phyloP scores from a whole-genome alignment of 768 basidiomycete species.

The Mycena vulgaris region DNA sequence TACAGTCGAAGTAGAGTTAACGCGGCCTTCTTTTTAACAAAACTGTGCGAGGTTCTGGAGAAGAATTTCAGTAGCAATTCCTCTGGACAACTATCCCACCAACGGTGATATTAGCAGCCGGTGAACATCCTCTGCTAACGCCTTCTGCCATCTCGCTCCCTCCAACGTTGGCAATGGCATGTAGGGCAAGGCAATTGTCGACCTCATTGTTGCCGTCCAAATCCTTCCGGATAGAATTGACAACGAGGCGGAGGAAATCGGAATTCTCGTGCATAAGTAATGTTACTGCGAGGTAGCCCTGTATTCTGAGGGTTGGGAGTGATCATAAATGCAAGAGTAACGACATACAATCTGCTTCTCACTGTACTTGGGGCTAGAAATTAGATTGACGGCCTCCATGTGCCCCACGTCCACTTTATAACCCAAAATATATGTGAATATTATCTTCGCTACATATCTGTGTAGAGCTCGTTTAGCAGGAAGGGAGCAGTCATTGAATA shows the following conservation, averaged over 20 bases:
- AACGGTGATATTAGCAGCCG: slow-evolving; percentile 95
- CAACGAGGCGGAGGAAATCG: slow-evolving; percentile 94
- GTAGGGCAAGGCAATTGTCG: slow-evolving; percentile 95
- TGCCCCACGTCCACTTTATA: slow-evolving; percentile 99
- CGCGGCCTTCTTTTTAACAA: slow-evolving; percentile 99
- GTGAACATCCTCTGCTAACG: slow-evolving; percentile 94
- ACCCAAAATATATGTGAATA: slow-evolving; percentile 98
- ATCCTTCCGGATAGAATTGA: slow-evolving; percentile 99
- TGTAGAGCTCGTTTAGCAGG: slow-evolving; percentile 14
- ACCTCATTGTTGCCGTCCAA: slow-evolving; percentile 95
- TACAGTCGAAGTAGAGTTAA: slow-evolving; percentile 93
- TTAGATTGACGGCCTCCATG: slow-evolving; percentile 99
- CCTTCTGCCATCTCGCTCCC: slow-evolving; percentile 99
- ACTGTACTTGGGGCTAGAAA: slow-evolving; percentile 94
- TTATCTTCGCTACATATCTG: slow-evolving; percentile 98
- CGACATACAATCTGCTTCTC: slow-evolving; percentile 96
- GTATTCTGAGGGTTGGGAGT: slow-evolving; percentile 12
- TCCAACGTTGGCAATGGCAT: slow-evolving; percentile 98
- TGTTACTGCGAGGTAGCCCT: slow-evolving; percentile 99
- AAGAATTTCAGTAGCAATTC: slow-evolving; percentile 35
- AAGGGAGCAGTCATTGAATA: slow-evolving; percentile 16
- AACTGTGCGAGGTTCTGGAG: slow-evolving; percentile 89
- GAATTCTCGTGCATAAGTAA: slow-evolving; percentile 99
- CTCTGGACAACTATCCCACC: slow-evolving; percentile 42
- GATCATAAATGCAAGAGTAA: slow-evolving; percentile 14